Evolutionary conservation across 768 basidiomycete species (phyloP).

Genomic region (Holtermannia corniformis): DNA sequence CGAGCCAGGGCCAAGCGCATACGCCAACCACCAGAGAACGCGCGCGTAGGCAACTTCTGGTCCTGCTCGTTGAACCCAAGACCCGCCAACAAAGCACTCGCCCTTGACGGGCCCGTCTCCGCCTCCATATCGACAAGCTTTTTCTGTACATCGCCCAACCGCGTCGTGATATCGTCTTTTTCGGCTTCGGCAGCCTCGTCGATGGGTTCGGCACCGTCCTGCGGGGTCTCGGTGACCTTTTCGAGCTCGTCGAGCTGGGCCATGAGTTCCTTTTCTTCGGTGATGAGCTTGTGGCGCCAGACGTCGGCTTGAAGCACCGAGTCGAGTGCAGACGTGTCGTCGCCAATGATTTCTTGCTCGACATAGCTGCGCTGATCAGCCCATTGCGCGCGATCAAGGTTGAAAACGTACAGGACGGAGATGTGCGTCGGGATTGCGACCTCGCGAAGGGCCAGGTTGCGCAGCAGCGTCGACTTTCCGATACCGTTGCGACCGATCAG

Average conservation of each 20-base stretch:
- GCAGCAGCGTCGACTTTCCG: constrained; percentile 91
- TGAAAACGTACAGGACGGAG: constrained; percentile 56
- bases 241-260: constrained; percentile 64
- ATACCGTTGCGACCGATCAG: constrained; percentile 51
- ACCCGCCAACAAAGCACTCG: constrained; percentile 79
- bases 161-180: constrained; percentile 68
- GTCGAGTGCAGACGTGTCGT: constrained; percentile 82
- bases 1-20: constrained; percentile 97
- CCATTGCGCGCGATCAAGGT: background rate
- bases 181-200: constrained; percentile 46
- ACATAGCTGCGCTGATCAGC: constrained; percentile 52
- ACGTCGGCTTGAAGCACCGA: constrained; percentile 99
- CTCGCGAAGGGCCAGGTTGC: constrained; percentile 90
- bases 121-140: constrained; percentile 96
- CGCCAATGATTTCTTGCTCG: constrained; percentile 95
- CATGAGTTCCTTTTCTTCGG: constrained; percentile 71
- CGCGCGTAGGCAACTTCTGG: constrained; percentile 69
- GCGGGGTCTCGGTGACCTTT: constrained; percentile 28
- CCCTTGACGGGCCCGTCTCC: constrained; percentile 89
- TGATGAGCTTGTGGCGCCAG: constrained; percentile 85
- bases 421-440: constrained; percentile 89
- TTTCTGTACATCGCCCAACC: constrained; percentile 80
- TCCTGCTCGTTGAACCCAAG: constrained; percentile 85
- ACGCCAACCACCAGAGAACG: constrained; percentile 96
- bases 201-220: constrained; percentile 67